Base-by-base conservation (phyloP, 2,329 filamentous ascomycete species). In the Trichoderma brevicompactum region DNA sequence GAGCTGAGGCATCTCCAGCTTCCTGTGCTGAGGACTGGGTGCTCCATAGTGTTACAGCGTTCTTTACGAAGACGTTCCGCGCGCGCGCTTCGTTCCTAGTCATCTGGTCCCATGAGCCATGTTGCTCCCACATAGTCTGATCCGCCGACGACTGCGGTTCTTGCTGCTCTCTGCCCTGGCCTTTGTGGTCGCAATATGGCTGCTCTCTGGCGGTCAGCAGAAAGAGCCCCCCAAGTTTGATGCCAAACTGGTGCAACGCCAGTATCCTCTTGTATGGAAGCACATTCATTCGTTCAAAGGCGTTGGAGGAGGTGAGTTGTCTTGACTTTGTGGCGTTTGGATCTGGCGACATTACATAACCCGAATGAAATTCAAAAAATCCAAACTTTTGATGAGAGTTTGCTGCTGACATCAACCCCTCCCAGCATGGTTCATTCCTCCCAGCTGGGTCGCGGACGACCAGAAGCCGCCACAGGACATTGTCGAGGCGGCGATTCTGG, bases 391-490 rank as follows among this genome's bases (percentile, higher is more conserved):
- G n/a, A 32, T 23, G 32, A 15, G 19, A 56, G 44, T 65, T 64
- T 66, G 48, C 54, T 34, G 15, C 53, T 44, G 10, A 23, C 7
- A 19, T 48, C 36, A 53, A 44, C 43, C 17, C 40, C 50, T 13
- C 23, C 12, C 52, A 72, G 71, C 71, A 5, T 72, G 71, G 71
- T 70, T 67, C 48, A 68, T 72, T 19, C 70, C 71, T 2, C 66
- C 69, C 0, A 65, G 65, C 32, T 72, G 71, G 71, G 43, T 69
- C 13, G 63, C 53, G 36, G 36, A 65, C 8, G 50, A 28, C 19
- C 48, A 65, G 41, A 43, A 65, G 12, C 62, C 65, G 23, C 70
- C 70, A 3, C 40, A 61, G 46, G 68, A 64, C 36, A 72, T 72
- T 23, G 19, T 72, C 28, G 69, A 72, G 36, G 71, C 70, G 4